Evolutionary conservation across 2,329 filamentous ascomycete species (phyloP), one percentile per base, ranked within the genome.

Genomic region (Purpureocillium lavendulum): DNA sequence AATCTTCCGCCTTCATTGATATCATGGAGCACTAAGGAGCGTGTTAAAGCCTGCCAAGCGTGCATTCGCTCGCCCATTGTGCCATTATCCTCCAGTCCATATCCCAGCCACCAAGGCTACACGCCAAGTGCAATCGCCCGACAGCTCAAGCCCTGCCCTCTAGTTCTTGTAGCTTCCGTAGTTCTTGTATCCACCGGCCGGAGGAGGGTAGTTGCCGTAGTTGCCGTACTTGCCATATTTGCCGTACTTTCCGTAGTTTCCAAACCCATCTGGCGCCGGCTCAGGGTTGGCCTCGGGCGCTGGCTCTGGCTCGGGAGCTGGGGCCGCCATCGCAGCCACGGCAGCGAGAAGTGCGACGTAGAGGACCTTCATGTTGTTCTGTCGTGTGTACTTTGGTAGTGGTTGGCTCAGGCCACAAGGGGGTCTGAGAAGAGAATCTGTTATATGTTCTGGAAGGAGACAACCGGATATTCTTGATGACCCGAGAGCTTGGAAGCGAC

Each of bases 281-380:
- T 35, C 30, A n/a, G 33, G 17, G 4, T 37, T 33, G 30, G 35
- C 40, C 12, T 41, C 40, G 11, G 35, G 33, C 9, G 36, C 40
- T 2, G 45, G 40, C 7, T 48, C 44, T 10, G 53, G 43, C 16
- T 46, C 49, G 2, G 53, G 41, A 12, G 48, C 52, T 12, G 56
- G 53, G 14, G 51, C 49, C 4, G 53, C 50, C 9, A 58, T 30
- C 30, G 43, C 42, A 21, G 50, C 44, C 28, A 49, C 39, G 36
- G 49, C 44, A 33, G 52, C 45, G 37, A 57, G 39, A 24, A 59
- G 36, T 33, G 51, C 40, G 33, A 53, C 33, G 36, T 47, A 29
- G 28, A 51, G 44, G 29, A 59, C 39, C 51, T 58, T 61, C 59
- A 61, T 61, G 6, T 40, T 56, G 40, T 9, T 3, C 9, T 10